Evolutionary conservation across 2,329 filamentous ascomycete species (phyloP).

Genomic region (Pestalotiopsis sp.): DNA sequence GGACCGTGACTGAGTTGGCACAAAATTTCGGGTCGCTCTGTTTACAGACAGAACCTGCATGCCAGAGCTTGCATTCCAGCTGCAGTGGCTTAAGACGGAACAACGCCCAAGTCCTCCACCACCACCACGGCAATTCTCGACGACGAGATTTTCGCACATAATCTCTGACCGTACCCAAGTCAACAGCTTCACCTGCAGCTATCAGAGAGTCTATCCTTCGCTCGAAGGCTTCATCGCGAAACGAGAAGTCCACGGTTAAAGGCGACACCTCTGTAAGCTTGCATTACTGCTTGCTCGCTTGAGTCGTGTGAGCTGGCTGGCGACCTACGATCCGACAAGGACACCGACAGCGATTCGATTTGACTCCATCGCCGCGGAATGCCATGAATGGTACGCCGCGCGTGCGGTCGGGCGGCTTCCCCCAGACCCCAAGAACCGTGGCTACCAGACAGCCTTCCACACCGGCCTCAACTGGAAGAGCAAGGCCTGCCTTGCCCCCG

Average conservation of each 20-base stretch:
- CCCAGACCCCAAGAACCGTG: conserved; percentile 65
- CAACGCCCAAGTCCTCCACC: not conserved
- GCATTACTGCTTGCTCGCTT: not conserved
- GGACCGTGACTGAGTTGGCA: not conserved
- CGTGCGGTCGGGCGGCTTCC: conserved; percentile 79
- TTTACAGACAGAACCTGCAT: not conserved
- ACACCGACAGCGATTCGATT: not conserved
- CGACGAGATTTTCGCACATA: not conserved
- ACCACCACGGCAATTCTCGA: not conserved
- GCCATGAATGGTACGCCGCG: conserved; percentile 83
- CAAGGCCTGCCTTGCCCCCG: conserved; percentile 38
- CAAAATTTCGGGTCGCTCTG: conserved; percentile 8
- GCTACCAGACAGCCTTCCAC: conserved; percentile 36
- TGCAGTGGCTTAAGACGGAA: not conserved
- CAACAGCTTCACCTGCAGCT: not conserved
- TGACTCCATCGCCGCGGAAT: conserved; percentile 45
- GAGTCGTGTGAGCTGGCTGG: not conserved
- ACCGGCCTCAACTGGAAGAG: conserved; percentile 16
- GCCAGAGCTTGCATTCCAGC: not conserved
- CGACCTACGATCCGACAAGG: not conserved
- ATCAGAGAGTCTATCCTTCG: not conserved
- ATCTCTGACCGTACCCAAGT: not conserved
- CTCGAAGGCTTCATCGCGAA: not conserved
- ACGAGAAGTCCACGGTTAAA: not conserved
- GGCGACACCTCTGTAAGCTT: not conserved